Base-by-base conservation (phyloP, 1,284 basidiomycete genomes). In the Ceratobasidium sp. region DNA sequence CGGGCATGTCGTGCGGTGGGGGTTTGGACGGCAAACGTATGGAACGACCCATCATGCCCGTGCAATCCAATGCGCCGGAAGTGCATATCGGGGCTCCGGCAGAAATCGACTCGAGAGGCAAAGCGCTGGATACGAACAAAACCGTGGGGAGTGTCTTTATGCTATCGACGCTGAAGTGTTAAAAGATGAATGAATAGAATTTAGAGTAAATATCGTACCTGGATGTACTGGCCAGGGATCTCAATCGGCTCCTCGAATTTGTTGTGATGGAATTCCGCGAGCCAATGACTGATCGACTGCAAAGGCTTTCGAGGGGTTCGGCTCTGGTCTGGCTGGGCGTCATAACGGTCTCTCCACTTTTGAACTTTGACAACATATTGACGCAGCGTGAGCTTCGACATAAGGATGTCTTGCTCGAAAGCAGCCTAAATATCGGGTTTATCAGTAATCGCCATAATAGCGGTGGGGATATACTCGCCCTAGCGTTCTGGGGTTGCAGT, bases 261-360 rank as follows among this genome's bases (percentile, higher is more conserved):
- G 81, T 92, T 92, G 83, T 98, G 97, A 80, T 99, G 97, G 87
- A 99, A 99, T 82, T 99, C 97, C 14, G 95, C 94, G 77, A 99
- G 86, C 84, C 96, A 99, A 83, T 98, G 96, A 78, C 95, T 97
- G 60, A 95, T 86, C 75, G 92, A 87, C 78, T 99, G 97, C 67
- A 99, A 85, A n/a, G 95, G 91, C 75, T 87, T 89, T 27, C 59
- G 71, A 47, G 59, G 71, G 11, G 59, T 62, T 50, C 71, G 71
- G 17, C 71, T 63, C 9, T 73, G 59, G n/a, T 73, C 71, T 47
- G 71, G 71, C n/a, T 73, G 57, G 27, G 71, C 24, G 82, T 99
- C 98, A 83, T 97, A 98, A 78, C 90, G 91, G 81, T 98, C 95
- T 66, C 97, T 88, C 98, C 98, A 99, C 77, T 89, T 88, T 81